Conservation (phyloP, 2,329 filamentous ascomycete species). For the Daldinia sp. region DNA sequence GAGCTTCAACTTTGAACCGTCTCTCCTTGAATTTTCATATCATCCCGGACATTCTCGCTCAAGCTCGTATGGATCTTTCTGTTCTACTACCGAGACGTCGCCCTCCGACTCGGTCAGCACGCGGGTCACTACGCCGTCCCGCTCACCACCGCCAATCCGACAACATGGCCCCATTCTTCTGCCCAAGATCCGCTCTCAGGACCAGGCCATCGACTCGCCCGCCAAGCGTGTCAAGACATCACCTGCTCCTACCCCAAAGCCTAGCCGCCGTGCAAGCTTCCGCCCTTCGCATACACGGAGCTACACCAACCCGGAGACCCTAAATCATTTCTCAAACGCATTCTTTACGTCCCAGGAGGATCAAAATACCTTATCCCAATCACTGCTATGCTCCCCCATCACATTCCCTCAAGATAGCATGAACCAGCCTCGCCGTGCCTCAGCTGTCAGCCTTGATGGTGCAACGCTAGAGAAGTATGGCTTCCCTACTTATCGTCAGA, state of each 20-base stretch:
- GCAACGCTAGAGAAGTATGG: slow-evolving; percentile 76
- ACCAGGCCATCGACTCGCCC: slow-evolving; percentile 75
- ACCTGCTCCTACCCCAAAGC: slow-evolving; percentile 56
- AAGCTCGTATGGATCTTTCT: slow-evolving; percentile 74
- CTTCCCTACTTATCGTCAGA: slow-evolving; percentile 86
- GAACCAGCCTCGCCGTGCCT: slow-evolving; percentile 67
- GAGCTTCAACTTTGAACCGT: slow-evolving; percentile 67
- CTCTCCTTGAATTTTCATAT: slow-evolving; percentile 68
- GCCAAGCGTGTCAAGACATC: slow-evolving; percentile 70
- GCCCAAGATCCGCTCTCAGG: slow-evolving; percentile 87
- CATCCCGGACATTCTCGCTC: slow-evolving; percentile 69
- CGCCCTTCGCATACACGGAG: slow-evolving; percentile 67
- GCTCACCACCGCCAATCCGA: slow-evolving; percentile 75
- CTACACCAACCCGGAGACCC: slow-evolving; percentile 71
- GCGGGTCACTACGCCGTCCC: slow-evolving; percentile 74
- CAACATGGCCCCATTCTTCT: slow-evolving; percentile 84
- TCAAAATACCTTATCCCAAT: slow-evolving; percentile 55
- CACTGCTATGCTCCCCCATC: slow-evolving; percentile 76
- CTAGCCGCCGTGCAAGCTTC: slow-evolving; percentile 52
- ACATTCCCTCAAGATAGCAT: slow-evolving; percentile 64
- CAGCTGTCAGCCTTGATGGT: slow-evolving; percentile 76
- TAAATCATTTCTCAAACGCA: slow-evolving; percentile 57
- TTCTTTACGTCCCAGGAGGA: slow-evolving; percentile 55
- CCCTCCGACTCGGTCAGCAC: slow-evolving; percentile 75
- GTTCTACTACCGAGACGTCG: slow-evolving; percentile 73